A percentile compares a stretch with the other conserved stretches of the same genome.
phyloP scores from a whole-genome alignment of 371 early-diverging fungal genomes.

The Conidiobolus incongruus region DNA sequence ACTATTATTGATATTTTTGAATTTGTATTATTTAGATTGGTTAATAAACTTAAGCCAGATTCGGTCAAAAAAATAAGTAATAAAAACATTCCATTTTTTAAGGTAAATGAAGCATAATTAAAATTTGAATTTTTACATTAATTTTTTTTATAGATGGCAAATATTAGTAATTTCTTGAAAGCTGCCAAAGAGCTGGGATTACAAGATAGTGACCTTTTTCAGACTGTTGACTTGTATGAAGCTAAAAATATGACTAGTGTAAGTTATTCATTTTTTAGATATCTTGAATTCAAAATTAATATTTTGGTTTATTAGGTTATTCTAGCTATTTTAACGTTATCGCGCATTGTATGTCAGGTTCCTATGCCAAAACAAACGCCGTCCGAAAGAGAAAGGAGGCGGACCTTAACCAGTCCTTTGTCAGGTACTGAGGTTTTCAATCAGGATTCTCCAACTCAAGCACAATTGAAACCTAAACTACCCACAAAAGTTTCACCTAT shows the following conservation, averaged over 20 bases:
- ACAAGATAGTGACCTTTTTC: slow-evolving; percentile 56
- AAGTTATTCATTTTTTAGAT: slow-evolving; percentile 7
- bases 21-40: not conserved
- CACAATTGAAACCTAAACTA: no score
- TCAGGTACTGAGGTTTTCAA: no score
- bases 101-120: slow-evolving; percentile 16
- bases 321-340: not conserved
- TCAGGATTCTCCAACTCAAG: no score
- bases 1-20: not conserved
- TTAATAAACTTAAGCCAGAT: slow-evolving; percentile 43
- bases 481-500: no score
- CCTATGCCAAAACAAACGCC: not conserved
- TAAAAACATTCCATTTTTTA: slow-evolving; percentile 43
- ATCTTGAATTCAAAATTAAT: no score
- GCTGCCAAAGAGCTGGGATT: slow-evolving; percentile 41
- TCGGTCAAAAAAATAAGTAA: slow-evolving; percentile 39
- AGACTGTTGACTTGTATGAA: slow-evolving; percentile 79
- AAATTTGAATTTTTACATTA: not conserved
- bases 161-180: slow-evolving; percentile 35
- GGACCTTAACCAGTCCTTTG: no score
- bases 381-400: not conserved
- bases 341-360: not conserved
- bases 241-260: slow-evolving; percentile 68
- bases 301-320: not conserved
- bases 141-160: slow-evolving; percentile 43